Conservation (phyloP, 1,284 basidiomycete genomes). For the Cystobasidium sp. region DNA sequence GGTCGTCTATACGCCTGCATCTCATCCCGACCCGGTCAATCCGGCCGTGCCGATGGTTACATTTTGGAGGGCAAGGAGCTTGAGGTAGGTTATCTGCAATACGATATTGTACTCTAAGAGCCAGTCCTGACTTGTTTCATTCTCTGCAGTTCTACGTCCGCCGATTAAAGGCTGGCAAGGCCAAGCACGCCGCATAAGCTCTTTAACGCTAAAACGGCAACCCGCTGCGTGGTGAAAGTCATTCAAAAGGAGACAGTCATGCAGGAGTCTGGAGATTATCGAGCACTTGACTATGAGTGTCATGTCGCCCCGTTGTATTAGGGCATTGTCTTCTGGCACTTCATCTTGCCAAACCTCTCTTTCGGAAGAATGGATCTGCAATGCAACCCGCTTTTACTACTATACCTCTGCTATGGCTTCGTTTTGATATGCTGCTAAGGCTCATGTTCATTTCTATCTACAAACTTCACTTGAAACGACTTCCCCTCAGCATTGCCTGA, state of each 20-base stretch:
- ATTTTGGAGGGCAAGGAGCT: constrained; percentile 95
- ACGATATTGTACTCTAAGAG: neutral
- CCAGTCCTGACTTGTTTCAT: constrained; percentile 48
- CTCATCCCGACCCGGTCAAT: constrained; percentile 90
- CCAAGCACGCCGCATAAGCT: constrained; percentile 71
- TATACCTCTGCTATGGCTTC: neutral
- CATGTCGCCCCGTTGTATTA: constrained; percentile 5
- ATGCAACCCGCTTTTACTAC: constrained; percentile 13
- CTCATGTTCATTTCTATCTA: too few species aligned
- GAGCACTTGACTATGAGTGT: neutral
- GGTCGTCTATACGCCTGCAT: constrained; percentile 87
- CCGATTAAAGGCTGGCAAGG: constrained; percentile 83
- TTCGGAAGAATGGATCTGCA: neutral
- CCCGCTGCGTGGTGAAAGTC: neutral
- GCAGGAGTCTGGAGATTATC: neutral
- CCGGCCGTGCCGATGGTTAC: constrained; percentile 91
- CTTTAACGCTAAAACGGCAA: constrained; percentile 3
- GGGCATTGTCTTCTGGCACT: neutral
- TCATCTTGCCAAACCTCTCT: neutral
- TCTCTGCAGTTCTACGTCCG: constrained; percentile 80
- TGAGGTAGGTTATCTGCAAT: constrained; percentile 65
- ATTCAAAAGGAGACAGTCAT: neutral
- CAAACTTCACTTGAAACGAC: too few species aligned
- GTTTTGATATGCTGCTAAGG: too few species aligned
- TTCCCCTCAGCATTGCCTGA: too few species aligned